phyloP scores from a whole-genome alignment of 2,329 filamentous ascomycete species.

The Drechslera avenae region DNA sequence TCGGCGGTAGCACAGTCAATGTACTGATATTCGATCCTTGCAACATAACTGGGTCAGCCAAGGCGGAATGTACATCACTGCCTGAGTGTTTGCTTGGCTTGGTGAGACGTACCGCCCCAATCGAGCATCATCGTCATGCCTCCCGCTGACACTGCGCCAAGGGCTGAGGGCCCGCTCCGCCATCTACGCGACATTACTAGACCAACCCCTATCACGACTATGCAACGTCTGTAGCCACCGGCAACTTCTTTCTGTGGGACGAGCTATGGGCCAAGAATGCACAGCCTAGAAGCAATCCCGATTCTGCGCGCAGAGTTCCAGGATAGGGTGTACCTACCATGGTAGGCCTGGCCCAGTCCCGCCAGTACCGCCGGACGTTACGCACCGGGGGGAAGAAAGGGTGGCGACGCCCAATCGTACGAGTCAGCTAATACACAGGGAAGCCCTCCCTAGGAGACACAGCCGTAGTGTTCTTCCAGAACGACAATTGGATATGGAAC shows the following conservation, averaged over 20 bases:
- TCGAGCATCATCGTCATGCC: conserved; percentile 15
- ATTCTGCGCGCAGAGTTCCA: conserved; percentile 12
- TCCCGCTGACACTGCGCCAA: conserved; percentile 30
- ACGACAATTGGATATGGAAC: conserved; percentile 14
- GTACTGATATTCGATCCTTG: conserved; percentile 23
- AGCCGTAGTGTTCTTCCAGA: conserved; percentile 8
- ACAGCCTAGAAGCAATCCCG: conserved; percentile 18
- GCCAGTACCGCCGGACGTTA: conserved; percentile 17
- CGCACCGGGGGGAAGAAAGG: conserved; percentile 14
- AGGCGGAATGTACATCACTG: conserved; percentile 30
- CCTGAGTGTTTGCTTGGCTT: conserved; percentile 22
- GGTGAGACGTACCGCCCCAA: conserved; percentile 29
- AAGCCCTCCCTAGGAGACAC: background rate
- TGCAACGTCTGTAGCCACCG: background rate
- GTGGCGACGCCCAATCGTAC: background rate
- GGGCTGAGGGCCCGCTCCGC: conserved; percentile 31
- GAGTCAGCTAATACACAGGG: conserved; percentile 1
- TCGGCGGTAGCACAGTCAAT: conserved; percentile 30
- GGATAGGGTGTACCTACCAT: conserved; percentile 19
- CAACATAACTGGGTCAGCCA: conserved; percentile 28
- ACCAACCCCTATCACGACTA: conserved; percentile 23
- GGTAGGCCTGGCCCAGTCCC: conserved; percentile 16
- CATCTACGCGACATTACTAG: conserved; percentile 17
- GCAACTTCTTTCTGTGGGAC: conserved; percentile 20
- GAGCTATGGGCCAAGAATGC: conserved; percentile 7